Base-by-base conservation (phyloP, 164 flowering plant species). In the Magnolia changhungtana region DNA sequence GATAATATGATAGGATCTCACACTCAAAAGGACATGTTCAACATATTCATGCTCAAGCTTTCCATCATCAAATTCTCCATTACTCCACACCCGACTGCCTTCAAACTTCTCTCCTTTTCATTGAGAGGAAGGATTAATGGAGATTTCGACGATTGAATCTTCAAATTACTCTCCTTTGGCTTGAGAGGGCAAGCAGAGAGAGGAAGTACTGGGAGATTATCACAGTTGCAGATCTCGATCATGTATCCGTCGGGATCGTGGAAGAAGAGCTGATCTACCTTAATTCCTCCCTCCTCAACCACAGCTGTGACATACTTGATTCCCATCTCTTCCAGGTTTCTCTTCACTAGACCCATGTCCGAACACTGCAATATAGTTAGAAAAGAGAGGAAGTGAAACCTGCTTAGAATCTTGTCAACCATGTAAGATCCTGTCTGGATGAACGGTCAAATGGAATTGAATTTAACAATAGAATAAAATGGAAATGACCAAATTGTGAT, bases 201-300 rank as follows among this genome's bases (percentile, higher is more conserved):
- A 5, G 95, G 96, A 65, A 90, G 71, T 18, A 91, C 69, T 1
- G 96, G 98, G 67, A 93, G 79, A 71, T 88, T 88, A 6, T 91
- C 90, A 64, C 98, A 93, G 82, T 93, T 88, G 89, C 96, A 91
- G 69, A 93, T 74, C 84, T 93, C 98, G 21, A 93, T 81, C 95
- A 91, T 92, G 83, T 90, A 85, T 0, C 93, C 95, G 80, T 92
- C 97, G 58, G 97, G 97, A 81, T 93, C 96, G 72, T 91, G 95
- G 82, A 93, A 93, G 84, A 93, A 93, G 76, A 90, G 81, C 71
- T 90, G 98, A 70, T 91, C 93, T 58, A 90, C 92, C 75, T 68
- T 82, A 45, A 75, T 78, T 16, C 93, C 93, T 9, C 82, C 88
- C 16, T 91, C 98, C 71, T 89, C 89, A 4, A 90, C 93, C 73